Evolutionary conservation across 495 filamentous ascomycete genomes (phyloP).

Genomic region (Hamigera avellanea): DNA sequence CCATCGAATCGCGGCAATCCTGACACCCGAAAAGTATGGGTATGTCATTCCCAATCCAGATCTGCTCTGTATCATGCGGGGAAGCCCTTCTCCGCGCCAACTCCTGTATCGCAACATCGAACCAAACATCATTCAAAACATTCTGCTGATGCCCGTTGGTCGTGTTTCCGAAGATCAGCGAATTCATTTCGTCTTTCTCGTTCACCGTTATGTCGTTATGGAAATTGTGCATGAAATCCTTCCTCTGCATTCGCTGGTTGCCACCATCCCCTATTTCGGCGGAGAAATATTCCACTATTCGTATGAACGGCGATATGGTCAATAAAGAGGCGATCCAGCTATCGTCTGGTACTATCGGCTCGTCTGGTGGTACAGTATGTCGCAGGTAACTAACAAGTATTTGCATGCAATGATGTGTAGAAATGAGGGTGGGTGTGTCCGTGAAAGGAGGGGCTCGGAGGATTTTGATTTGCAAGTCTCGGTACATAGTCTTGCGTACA

Average conservation of each 20-base stretch:
- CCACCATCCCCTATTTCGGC: conserved; percentile 35
- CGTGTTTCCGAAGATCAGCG: conserved; percentile 22
- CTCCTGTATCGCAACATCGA: conserved; percentile 26
- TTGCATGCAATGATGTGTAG: conserved; percentile 36
- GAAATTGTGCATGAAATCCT: conserved; percentile 37
- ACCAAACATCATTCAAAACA: conserved; percentile 31
- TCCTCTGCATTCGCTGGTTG: conserved; percentile 30
- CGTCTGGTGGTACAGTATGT: conserved; percentile 24
- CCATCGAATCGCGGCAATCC: conserved; percentile 17
- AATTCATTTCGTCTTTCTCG: conserved; percentile 29
- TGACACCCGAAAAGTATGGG: conserved; percentile 28
- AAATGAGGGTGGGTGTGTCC: conserved; percentile 29
- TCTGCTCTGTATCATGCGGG: conserved; percentile 23
- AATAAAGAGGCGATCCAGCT: conserved; percentile 35
- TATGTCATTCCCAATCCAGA: conserved; percentile 21
- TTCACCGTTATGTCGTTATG: conserved; percentile 25
- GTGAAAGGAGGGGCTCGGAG: conserved; percentile 32
- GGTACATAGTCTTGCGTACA: conserved; percentile 26
- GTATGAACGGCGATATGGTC: conserved; percentile 28
- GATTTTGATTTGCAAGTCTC: conserved; percentile 26
- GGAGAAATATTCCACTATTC: conserved; percentile 34
- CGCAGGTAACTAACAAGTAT: conserved; percentile 30
- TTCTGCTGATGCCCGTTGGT: conserved; percentile 22
- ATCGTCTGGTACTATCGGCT: conserved; percentile 18
- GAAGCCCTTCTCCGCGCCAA: conserved; percentile 15